Evolutionary conservation across 2,329 filamentous ascomycete genomes (phyloP), one percentile per base, ranked within the genome.

Genomic region (Aspergillus arachidicola): DNA sequence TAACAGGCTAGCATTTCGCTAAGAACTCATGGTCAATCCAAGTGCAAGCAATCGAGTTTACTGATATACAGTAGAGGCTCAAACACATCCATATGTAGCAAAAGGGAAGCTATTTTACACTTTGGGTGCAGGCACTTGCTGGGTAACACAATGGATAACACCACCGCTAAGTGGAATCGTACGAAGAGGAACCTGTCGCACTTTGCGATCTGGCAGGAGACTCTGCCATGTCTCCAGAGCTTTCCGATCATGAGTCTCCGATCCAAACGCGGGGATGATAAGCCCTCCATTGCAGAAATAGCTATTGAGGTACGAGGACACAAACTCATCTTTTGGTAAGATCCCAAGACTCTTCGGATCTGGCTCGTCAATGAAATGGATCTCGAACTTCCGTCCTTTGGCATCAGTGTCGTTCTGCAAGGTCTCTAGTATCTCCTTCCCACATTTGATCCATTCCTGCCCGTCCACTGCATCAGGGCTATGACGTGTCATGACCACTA

Each of bases 121-220:
- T 26, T 30, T 10, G 2, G 56, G 55, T 11, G 28, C 23, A 28
- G 55, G 58, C 11, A 72, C 66, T 36, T 72, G 72, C 57, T 76
- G 72, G 2, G 72, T 74, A 12, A 70, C 66, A 64, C 72, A 73
- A 62, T 76, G 73, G 45, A 76, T 64, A 30, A 69, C 73, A 6
- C 72, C 72, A 12, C 73, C 73, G 36, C 64, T 68, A 19, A 73
- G 60, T 12, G 72, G 69, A 36, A 75, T 67, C 21, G 65, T 70
- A 57, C 66, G 68, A n/a, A 71, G 61, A 55, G 60, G 66, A 16
- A 76, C 72, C 45, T 71, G 71, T 21, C 66, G 63, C 10, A 73
- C 60, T 36, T 67, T 64, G 9, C 72, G 64, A 7, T 70, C 66
- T 3, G 72, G 71, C 26, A 68, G 61, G 28, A 75, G 56, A 75